Base-by-base conservation (phyloP, 306 rosid genomes). In the Cicer arietinum region DNA sequence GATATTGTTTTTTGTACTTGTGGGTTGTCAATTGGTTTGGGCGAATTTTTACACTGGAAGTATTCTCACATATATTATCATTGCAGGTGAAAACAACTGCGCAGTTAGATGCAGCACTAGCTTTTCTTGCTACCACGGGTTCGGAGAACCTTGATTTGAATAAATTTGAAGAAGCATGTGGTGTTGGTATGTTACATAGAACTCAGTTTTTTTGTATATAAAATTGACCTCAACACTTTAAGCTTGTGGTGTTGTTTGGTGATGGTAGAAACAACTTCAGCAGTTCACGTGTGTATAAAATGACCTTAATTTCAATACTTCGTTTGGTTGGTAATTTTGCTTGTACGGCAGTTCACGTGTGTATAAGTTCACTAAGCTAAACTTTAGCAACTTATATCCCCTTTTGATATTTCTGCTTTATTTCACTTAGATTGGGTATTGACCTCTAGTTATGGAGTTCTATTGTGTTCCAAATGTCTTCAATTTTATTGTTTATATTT, bases 121-220 rank as follows among this genome's bases (percentile, higher is more conserved):
- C 87, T 10, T 94, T 85, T 83, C 86, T 94, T 61, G 76, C 86
- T 47, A 42, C 75, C 7, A 71, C 80, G 7, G 96, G 85, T 35
- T 39, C 44, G 0, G 97, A 89, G 64, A 54, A 79, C 54, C 86
- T 92, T 58, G 84, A 86, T 64, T 72, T 80, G 80, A 69, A 73
- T 45, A 88, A 88, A 58, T 89, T 95, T 80, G 98, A 92, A 88
- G 92, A 85, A 80, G 86, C 93, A 25, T 95, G 96, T 76, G 99
- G 99, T 67, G 96, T 95, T 80, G 99, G 99, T 94, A 90, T 54
- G 88, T 46, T 57, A 9, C 16, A 72, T 59, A 41, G 17, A 56
- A 53, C 76, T 12, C 69, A 0, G 35, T 12, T 59, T 20, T 64
- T 54, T 46, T 42, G n/a, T 46, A 20, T 8, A 63, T 52, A 11